A percentile compares a stretch with the other conserved stretches of the same genome.
Evolutionary conservation across 371 early-diverging fungal genomes (phyloP).

Genomic region (Apophysomyces elegans): DNA sequence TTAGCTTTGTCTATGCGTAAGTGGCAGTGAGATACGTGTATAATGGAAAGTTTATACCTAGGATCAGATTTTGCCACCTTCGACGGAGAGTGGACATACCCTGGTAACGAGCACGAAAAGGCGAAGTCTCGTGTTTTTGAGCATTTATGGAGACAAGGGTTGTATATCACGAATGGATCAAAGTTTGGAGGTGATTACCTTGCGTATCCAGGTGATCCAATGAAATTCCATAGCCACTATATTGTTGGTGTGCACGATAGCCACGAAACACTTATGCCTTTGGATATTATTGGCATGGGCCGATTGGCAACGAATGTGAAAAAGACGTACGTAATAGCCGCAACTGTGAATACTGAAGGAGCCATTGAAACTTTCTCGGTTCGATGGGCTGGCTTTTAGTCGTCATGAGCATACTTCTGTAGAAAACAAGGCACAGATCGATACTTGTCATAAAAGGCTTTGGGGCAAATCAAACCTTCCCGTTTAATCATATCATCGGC

Average conservation of each 20-base stretch:
- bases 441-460: no score
- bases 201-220: conserved; percentile 61
- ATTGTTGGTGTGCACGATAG: conserved; percentile 35
- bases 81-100: conserved; percentile 28
- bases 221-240: conserved; percentile 59
- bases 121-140: conserved; percentile 46
- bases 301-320: conserved; percentile 59
- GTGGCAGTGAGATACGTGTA: not conserved
- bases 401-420: no score
- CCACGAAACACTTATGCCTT: conserved; percentile 18
- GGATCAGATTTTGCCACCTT: conserved; percentile 4
- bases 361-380: conserved; percentile 28
- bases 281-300: conserved; percentile 54
- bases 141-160: conserved; percentile 56
- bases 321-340: conserved; percentile 53
- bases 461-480: no score
- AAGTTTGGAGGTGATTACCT: conserved; percentile 74
- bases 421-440: no score
- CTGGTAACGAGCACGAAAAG: conserved; percentile 28
- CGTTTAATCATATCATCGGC: no score
- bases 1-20: conserved; percentile 48
- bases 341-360: conserved; percentile 4
- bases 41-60: not conserved
- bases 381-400: conserved; percentile 55
- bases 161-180: conserved; percentile 57